These are phyloP conservation scores for Medicago arabica DNA, from an alignment of 306 rosid species.

Conservation along the genomic window DNA sequence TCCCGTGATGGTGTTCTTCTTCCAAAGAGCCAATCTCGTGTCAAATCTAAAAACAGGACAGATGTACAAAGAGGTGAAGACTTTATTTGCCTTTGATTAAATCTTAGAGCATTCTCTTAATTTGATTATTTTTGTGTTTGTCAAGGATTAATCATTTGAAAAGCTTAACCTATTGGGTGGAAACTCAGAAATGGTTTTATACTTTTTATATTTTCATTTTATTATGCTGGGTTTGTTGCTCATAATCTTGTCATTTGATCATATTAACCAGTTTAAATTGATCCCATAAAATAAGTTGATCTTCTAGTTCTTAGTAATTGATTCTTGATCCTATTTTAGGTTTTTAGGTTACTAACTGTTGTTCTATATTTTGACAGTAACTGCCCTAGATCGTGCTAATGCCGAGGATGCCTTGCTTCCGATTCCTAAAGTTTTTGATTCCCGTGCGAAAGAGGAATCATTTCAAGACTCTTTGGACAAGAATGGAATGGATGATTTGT, in stretches of 20 bases:
- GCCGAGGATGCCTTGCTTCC: slow-evolving; percentile 92
- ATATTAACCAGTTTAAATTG: slow-evolving; percentile 27
- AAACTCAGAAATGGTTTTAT: slow-evolving; percentile 4
- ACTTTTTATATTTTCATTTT: neutral
- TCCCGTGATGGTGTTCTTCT: slow-evolving; percentile 84
- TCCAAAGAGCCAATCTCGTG: slow-evolving; percentile 60
- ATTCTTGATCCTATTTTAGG: slow-evolving; percentile 22
- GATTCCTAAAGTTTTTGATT: slow-evolving; percentile 73
- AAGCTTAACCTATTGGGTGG: slow-evolving; percentile 26
- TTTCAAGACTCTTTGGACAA: slow-evolving; percentile 46
- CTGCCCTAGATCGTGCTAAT: slow-evolving; percentile 88
- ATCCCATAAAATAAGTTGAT: slow-evolving; percentile 13
- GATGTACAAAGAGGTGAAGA: slow-evolving; percentile 62
- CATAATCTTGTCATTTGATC: slow-evolving; percentile 38
- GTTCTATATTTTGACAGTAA: slow-evolving; percentile 60
- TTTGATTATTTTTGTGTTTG: slow-evolving; percentile 35
- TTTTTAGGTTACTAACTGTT: slow-evolving; percentile 43
- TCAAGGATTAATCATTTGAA: slow-evolving; percentile 22
- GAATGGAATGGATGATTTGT: slow-evolving; percentile 45
- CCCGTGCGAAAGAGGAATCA: slow-evolving; percentile 50
- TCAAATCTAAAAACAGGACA: slow-evolving; percentile 68
- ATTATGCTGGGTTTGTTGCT: slow-evolving; percentile 35
- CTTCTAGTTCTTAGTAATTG: slow-evolving; percentile 17
- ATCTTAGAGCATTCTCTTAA: slow-evolving; percentile 30
- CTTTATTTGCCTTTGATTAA: slow-evolving; percentile 15